Conservation (phyloP, 305 asterid species). For the Fraxinus nigra region DNA sequence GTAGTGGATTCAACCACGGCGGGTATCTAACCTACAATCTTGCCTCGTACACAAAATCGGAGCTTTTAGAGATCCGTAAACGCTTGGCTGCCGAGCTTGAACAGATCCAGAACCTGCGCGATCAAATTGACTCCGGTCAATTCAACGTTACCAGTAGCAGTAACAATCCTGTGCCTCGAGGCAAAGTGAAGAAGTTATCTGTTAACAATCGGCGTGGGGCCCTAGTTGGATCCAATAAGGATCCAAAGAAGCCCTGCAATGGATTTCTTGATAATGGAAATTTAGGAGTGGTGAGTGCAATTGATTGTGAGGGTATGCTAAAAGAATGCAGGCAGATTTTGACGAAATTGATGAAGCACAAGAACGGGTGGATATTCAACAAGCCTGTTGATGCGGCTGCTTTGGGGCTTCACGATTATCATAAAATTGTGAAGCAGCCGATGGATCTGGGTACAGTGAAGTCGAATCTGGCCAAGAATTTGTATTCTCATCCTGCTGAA, state of each 20-base stretch:
- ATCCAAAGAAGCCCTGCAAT: constrained; percentile 31
- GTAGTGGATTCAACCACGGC: constrained; percentile 50
- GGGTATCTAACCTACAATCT: constrained; percentile 49
- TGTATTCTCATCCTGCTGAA: constrained; percentile 55
- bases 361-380: constrained; percentile 56
- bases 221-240: constrained; percentile 44
- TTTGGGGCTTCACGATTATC: constrained; percentile 83
- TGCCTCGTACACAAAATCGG: constrained; percentile 49
- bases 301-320: constrained; percentile 43
- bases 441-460: constrained; percentile 97
- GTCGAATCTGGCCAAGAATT: constrained; percentile 50
- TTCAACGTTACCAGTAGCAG: constrained; percentile 31
- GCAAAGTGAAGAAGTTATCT: constrained; percentile 48
- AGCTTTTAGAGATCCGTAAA: constrained; percentile 55
- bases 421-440: constrained; percentile 74
- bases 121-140: constrained; percentile 64
- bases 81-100: constrained; percentile 59
- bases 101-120: constrained; percentile 63
- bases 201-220: constrained; percentile 49
- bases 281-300: constrained; percentile 20
- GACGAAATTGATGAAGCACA: constrained; percentile 66
- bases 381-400: constrained; percentile 70
- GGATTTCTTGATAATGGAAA: constrained; percentile 35
- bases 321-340: constrained; percentile 75
- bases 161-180: constrained; percentile 50